Evolutionary conservation across 129 eudicot species (phyloP), one percentile per base, ranked within the genome.

Genomic region (Pulicaria dysenterica): DNA sequence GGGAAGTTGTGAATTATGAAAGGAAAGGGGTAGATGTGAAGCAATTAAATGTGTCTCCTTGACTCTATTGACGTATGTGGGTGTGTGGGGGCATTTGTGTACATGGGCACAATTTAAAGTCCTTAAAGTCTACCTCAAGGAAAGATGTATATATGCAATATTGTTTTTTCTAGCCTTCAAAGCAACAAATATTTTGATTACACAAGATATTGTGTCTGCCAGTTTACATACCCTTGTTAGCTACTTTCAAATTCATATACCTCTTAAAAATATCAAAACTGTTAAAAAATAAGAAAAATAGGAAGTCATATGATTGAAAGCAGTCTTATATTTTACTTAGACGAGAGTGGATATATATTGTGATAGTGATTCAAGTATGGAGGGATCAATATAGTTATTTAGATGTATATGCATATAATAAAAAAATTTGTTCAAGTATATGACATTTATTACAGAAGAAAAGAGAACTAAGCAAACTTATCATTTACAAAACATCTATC

Each of bases 141-240:
- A 60, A 77, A 77, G 81, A 24, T 71, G n/a, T n/a, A n/a, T 69
- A 59, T 53, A 41, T 74, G 58, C 66, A 74, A 64, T 64, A 74
- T 69, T 60, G 55, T 60, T 59, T 77, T 76, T 34, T 69, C 64
- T 69, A 69, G 63, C 70, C 81, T 77, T 77, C 81, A 60, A 77
- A 77, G 81, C 76, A 69, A 77, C 81, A 77, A 60, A 69, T 7
- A 39, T 69, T 13, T 69, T 77, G 76, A 77, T 77, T 77, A 59
- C 65, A 38, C 81, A 69, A 64, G 5, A 19, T 36, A 17, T 76
- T 47, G 15, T 76, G 69, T 36, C 57, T 48, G 17, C 14, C 14
- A 12, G 57, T 67, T 58, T 67, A 48, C 19, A n/a, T n/a, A n/a
- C n/a, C n/a, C 46, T 41, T 48, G 45, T 68, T 58, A 9, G 36